A percentile compares a stretch with the other conserved stretches of the same genome.
Evolutionary conservation across 2,329 filamentous ascomycete species (phyloP).

Genomic region (Apiospora pterosperma): DNA sequence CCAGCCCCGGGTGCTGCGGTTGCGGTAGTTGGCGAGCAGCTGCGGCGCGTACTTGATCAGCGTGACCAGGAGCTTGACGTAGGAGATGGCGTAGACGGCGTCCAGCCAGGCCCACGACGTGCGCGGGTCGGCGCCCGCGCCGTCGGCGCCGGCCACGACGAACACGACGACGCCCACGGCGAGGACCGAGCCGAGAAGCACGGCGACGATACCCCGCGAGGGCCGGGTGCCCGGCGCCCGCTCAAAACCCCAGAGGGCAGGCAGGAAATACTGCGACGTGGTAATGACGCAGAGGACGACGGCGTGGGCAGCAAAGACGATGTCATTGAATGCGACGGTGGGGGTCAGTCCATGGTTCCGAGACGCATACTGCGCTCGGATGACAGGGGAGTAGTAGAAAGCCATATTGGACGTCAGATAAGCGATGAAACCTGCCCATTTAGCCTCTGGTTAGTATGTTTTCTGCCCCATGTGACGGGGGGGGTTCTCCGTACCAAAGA

Average conservation of each 20-base stretch:
- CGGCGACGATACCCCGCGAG: constrained; percentile 60
- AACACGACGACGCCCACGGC: constrained; percentile 47
- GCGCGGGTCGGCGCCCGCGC: constrained; percentile 30
- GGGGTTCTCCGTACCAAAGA: constrained; percentile 42
- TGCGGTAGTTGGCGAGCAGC: constrained; percentile 76
- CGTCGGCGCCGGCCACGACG: constrained; percentile 35
- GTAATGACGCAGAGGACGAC: constrained; percentile 67
- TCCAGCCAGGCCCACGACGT: constrained; percentile 61
- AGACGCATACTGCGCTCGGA: constrained; percentile 78
- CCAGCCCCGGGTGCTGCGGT: constrained; percentile 85
- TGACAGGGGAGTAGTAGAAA: constrained; percentile 75
- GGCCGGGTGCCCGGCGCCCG: constrained; percentile 50
- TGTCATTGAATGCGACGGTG: constrained; percentile 85
- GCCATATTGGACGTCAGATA: constrained; percentile 73
- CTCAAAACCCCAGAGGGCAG: constrained; percentile 73
- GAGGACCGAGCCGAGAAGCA: constrained; percentile 66
- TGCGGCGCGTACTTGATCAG: constrained; percentile 93
- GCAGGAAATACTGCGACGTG: constrained; percentile 74
- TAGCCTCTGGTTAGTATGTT: neutral
- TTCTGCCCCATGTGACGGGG: neutral
- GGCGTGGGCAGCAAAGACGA: constrained; percentile 83
- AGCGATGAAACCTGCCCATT: constrained; percentile 58
- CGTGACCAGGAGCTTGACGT: constrained; percentile 85
- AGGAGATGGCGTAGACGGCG: constrained; percentile 67
- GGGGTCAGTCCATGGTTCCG: constrained; percentile 74